Evolutionary conservation across 2,329 filamentous ascomycete species (phyloP).

Genomic region (Aspergillus sp.): DNA sequence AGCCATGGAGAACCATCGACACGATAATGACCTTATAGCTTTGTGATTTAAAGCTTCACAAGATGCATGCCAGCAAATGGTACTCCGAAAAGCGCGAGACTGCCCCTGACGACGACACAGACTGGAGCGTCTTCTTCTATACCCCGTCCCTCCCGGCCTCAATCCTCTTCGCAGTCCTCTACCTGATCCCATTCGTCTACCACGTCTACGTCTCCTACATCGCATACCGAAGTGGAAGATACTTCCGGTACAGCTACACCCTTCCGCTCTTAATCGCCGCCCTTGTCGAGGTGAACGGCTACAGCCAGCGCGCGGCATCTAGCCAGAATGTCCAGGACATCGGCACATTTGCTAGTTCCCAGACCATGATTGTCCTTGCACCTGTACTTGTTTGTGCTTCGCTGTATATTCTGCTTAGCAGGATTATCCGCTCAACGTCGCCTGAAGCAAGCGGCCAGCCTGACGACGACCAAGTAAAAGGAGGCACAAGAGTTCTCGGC

Average conservation of each 20-base stretch:
- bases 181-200: conserved; percentile 39
- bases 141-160: conserved; percentile 45
- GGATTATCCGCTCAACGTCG: conserved; percentile 33
- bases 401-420: conserved; percentile 54
- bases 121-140: conserved; percentile 44
- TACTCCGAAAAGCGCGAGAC: neutral
- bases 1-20: neutral
- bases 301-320: conserved; percentile 41
- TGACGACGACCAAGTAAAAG: conserved; percentile 7
- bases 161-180: conserved; percentile 44
- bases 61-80: neutral
- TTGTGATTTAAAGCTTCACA: too few species aligned
- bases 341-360: conserved; percentile 40
- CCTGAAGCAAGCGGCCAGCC: neutral
- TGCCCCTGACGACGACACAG: neutral
- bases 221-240: conserved; percentile 39
- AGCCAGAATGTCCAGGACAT: conserved; percentile 26
- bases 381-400: conserved; percentile 52
- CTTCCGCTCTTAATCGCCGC: conserved; percentile 46
- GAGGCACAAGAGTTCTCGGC: conserved; percentile 22
- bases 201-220: conserved; percentile 45
- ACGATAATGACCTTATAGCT: neutral
- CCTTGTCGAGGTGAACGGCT: conserved; percentile 45
- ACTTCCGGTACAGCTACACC: conserved; percentile 38
- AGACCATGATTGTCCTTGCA: conserved; percentile 49